A percentile compares a stretch with the other conserved stretches of the same genome.
phyloP scores from a whole-genome alignment of 345 rosid species.

The Eucalyptus fibrosa region DNA sequence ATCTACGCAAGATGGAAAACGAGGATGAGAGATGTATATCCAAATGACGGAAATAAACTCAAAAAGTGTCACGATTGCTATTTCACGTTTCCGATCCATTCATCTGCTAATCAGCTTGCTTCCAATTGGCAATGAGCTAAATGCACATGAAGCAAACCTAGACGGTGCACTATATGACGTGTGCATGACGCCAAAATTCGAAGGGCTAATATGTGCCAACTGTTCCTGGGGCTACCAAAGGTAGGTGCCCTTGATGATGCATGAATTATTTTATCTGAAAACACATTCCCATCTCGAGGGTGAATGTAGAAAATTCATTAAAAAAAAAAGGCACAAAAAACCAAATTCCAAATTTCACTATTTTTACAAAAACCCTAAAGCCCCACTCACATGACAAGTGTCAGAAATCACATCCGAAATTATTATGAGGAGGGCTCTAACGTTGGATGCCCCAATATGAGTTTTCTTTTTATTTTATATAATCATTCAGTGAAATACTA shows the following conservation, averaged over 20 bases:
- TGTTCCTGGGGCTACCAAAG: not conserved
- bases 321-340: not conserved
- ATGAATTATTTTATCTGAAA: not conserved
- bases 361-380: not conserved
- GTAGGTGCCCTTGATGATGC: not conserved
- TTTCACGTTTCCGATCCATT: not conserved
- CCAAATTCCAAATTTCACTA: not conserved
- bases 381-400: conserved; percentile 41
- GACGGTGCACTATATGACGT: not conserved
- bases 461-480: not conserved
- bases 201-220: not conserved
- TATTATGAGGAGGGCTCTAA: not conserved
- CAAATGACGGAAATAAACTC: not conserved
- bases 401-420: conserved; percentile 29
- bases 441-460: not conserved
- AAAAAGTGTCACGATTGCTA: not conserved
- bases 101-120: not conserved
- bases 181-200: not conserved
- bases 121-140: not conserved
- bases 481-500: not conserved
- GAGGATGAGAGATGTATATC: not conserved
- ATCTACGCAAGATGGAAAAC: not conserved
- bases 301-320: not conserved
- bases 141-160: not conserved
- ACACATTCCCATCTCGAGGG: not conserved